Percentiles rank a stretch among this genome's conserved stretches.
These are phyloP conservation scores for Platanthera guangdongensis DNA, from an alignment of 106 monocot species.

Conservation along the genomic window DNA sequence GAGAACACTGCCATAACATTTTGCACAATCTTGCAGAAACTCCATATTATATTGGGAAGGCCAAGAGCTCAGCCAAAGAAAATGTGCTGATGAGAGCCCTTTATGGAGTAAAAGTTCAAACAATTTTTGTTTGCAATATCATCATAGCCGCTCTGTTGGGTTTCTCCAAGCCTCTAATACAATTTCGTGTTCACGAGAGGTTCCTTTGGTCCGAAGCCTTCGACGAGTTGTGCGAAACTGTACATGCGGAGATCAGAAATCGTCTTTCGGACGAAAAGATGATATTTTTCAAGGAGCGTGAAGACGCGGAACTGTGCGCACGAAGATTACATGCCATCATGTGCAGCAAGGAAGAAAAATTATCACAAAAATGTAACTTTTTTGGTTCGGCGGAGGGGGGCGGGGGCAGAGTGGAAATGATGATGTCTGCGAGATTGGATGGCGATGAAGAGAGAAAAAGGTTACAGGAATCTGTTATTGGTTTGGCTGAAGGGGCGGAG, in stretches of 20 bases:
- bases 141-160: slow-evolving; percentile 40
- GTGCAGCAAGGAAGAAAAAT: not conserved
- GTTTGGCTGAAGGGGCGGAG: slow-evolving; percentile 26
- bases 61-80: slow-evolving; percentile 59
- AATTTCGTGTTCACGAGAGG: slow-evolving; percentile 39
- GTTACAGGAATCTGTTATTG: slow-evolving; percentile 9
- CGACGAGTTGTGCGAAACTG: slow-evolving; percentile 28
- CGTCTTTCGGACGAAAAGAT: slow-evolving; percentile 4
- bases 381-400: not conserved
- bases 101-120: slow-evolving; percentile 61
- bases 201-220: slow-evolving; percentile 64
- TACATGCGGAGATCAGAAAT: slow-evolving; percentile 26
- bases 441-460: not conserved
- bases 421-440: not conserved
- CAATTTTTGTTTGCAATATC: slow-evolving; percentile 50
- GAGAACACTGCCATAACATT: slow-evolving; percentile 27
- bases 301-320: slow-evolving; percentile 28
- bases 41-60: slow-evolving; percentile 27
- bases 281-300: slow-evolving; percentile 41
- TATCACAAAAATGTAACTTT: not conserved
- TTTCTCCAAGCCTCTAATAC: slow-evolving; percentile 29
- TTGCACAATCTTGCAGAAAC: slow-evolving; percentile 34
- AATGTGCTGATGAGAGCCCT: slow-evolving; percentile 63
- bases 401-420: not conserved
- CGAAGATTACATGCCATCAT: slow-evolving; percentile 16